Base-by-base conservation (phyloP, 345 rosid species). In the Excoecaria agallocha region DNA sequence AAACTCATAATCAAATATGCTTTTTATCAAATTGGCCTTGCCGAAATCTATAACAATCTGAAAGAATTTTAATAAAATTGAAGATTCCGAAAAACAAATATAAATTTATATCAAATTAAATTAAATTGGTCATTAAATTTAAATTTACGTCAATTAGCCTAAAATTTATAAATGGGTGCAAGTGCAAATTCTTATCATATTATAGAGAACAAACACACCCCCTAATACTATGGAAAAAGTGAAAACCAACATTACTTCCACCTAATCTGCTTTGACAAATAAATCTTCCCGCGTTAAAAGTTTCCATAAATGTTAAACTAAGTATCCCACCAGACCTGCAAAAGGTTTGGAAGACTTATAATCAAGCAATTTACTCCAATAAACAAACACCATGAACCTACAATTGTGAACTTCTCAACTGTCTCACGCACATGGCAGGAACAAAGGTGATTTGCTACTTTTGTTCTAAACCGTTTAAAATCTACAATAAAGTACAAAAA, bases 391-490 rank as follows among this genome's bases (percentile, higher is more conserved):
- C 56, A 30, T 3, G 15, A 48, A 67, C 19, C 56, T 24, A 67
- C 19, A 25, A 24, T 20, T 12, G 24, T 49, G n/a, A n/a, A 48
- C 43, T 48, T 52, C 71, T 22, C 24, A 2, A 39, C n/a, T 19
- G 13, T 15, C 12, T 12, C 66, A 17, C 25, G 49, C 19, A 12
- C 41, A 37, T 37, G 46, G 43, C 46, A 62, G 5, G 6, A 15
- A 20, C 12, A 0, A 66, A 45, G 35, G 71, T 49, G 41, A 50
- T 50, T 50, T 49, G 38, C 16, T 16, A 43, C 30, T 49, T 12
- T 68, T 24, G 43, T 71, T 64, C n/a, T 45, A 15, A 41, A 48
- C n/a, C 37, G 60, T 10, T 62, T 52, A 51, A 66, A 24, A 76
- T n/a, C 62, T 24, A 43, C 39, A 7, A 46, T 38, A 69, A 51